A percentile compares a stretch with the other conserved stretches of the same genome.
Evolutionary conservation across 768 basidiomycete genomes (phyloP).

Genomic region (Phanerochaete sordida): DNA sequence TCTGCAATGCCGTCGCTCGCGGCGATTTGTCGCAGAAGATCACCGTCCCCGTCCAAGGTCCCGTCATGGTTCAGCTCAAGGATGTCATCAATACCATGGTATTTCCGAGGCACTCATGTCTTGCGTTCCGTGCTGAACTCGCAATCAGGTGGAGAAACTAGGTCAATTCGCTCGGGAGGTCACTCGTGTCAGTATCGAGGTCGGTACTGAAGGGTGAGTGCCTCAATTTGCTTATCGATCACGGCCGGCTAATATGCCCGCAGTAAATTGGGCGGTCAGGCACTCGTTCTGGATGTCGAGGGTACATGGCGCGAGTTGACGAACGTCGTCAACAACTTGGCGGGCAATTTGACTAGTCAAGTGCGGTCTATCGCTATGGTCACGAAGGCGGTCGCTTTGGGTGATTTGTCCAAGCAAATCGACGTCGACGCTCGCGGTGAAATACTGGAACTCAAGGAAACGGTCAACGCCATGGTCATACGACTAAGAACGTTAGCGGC

Average conservation of each 20-base stretch:
- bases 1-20: conserved; percentile 41
- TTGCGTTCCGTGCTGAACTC: conserved; percentile 1
- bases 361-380: conserved; percentile 58
- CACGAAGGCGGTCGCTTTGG: conserved; percentile 77
- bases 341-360: conserved; percentile 67
- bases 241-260: conserved; percentile 16
- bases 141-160: conserved; percentile 55
- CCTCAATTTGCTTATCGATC: conserved; percentile 8
- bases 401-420: conserved; percentile 87
- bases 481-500: conserved; percentile 63
- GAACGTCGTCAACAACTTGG: conserved; percentile 78
- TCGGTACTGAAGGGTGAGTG: conserved; percentile 61
- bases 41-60: conserved; percentile 49
- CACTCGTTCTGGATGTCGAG: conserved; percentile 82
- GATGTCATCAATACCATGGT: conserved; percentile 33
- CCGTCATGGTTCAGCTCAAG: conserved; percentile 33
- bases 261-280: conserved; percentile 82
- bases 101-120: conserved; percentile 15
- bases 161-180: conserved; percentile 91
- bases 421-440: conserved; percentile 90
- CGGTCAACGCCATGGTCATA: conserved; percentile 51
- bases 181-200: conserved; percentile 80
- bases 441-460: conserved; percentile 76
- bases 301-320: conserved; percentile 88
- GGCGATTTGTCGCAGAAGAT: conserved; percentile 53